These are phyloP conservation scores for Aristolochia californica DNA, from an alignment of 164 flowering plant genomes.

Conservation along the genomic window DNA sequence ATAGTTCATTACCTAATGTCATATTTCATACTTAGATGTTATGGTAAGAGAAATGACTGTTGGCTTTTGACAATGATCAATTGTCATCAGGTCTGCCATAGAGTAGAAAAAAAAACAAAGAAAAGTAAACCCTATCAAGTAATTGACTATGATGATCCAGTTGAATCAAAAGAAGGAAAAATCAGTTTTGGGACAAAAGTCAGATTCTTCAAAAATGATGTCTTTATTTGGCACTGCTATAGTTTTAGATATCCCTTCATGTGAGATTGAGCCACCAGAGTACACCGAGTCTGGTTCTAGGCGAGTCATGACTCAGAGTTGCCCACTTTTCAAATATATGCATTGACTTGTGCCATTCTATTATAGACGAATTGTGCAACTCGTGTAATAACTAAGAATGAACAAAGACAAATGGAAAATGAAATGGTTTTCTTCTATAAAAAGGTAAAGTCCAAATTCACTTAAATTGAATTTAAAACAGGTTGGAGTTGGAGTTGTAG, in stretches of 20 bases:
- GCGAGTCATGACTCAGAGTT: too few species aligned
- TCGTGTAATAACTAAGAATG: too few species aligned
- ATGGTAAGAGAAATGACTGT: neutral
- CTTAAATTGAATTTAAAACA: slow-evolving; percentile 14
- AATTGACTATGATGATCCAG: slow-evolving; percentile 88
- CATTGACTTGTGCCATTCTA: too few species aligned
- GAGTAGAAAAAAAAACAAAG: slow-evolving; percentile 56
- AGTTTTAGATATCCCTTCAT: slow-evolving; percentile 2
- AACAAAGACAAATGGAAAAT: too few species aligned
- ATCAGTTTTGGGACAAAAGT: slow-evolving; percentile 85
- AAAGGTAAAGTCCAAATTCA: too few species aligned
- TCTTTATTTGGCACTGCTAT: neutral
- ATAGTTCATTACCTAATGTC: neutral
- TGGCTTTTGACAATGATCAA: slow-evolving; percentile 1
- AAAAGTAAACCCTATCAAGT: slow-evolving; percentile 44
- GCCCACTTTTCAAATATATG: too few species aligned
- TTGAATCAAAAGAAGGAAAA: slow-evolving; percentile 37
- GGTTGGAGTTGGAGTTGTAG: slow-evolving; percentile 91
- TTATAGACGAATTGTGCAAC: too few species aligned
- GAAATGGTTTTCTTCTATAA: too few species aligned
- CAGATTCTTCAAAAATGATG: slow-evolving; percentile 1
- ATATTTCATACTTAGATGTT: neutral
- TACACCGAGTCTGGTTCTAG: too few species aligned
- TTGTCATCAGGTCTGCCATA: slow-evolving; percentile 48
- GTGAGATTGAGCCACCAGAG: neutral